phyloP scores from a whole-genome alignment of 2,329 filamentous ascomycete species.

The Balansia obtecta region DNA sequence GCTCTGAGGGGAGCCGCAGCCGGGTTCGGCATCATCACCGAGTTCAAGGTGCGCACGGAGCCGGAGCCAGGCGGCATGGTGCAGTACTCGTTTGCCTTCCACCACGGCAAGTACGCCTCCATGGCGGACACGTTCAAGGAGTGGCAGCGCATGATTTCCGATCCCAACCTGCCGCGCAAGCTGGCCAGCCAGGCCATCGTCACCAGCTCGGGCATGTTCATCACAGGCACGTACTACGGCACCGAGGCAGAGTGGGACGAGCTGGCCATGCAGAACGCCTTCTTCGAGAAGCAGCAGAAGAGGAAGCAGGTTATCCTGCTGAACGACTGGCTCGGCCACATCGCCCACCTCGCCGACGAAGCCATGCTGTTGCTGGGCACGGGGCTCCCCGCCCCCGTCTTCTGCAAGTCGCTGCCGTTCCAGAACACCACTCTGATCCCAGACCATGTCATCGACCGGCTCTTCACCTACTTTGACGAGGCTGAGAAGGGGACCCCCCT shows the following conservation, averaged over 20 bases:
- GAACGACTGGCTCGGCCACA: neutral
- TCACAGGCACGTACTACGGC: neutral
- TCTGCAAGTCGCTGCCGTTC: neutral
- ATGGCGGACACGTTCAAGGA: neutral
- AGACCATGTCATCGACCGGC: neutral
- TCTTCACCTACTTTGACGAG: neutral
- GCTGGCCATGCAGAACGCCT: neutral
- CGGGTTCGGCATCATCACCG: constrained; percentile 1
- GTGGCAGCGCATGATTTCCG: neutral
- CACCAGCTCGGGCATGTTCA: neutral
- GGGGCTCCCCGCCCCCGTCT: neutral
- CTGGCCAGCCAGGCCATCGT: neutral
- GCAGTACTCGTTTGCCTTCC: neutral
- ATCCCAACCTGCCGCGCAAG: neutral
- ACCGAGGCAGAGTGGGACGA: neutral
- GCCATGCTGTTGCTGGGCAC: neutral
- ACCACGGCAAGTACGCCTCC: neutral
- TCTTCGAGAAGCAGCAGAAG: neutral
- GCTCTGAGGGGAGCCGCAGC: neutral
- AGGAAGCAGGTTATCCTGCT: neutral
- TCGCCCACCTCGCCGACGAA: neutral
- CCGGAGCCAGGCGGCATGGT: neutral
- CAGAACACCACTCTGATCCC: neutral
- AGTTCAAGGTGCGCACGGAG: constrained; percentile 1
- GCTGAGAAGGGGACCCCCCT: neutral